These are phyloP conservation scores for Shiraia bambusicola DNA, from an alignment of 2,329 filamentous ascomycete species.

Conservation along the genomic window DNA sequence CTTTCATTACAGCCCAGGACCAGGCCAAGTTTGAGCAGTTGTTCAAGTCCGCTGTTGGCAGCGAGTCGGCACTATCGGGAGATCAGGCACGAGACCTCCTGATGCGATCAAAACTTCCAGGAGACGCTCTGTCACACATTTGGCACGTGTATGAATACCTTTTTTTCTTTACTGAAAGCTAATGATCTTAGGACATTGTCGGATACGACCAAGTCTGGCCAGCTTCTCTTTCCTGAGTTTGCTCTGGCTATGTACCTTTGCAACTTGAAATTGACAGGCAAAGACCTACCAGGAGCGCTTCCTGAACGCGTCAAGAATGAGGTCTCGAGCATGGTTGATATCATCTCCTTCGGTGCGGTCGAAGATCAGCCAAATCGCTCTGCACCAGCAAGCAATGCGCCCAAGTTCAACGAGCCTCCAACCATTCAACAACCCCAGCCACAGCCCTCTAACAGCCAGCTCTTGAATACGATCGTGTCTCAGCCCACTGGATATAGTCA, in stretches of 20 bases:
- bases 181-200: slow-evolving; percentile 70
- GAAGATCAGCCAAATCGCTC: slow-evolving; percentile 64
- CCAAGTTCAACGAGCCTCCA: slow-evolving; percentile 66
- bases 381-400: slow-evolving; percentile 63
- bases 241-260: slow-evolving; percentile 98
- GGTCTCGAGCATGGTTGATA: slow-evolving; percentile 99
- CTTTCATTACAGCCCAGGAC: slow-evolving; percentile 92
- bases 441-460: slow-evolving; percentile 69
- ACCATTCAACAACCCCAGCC: slow-evolving; percentile 54
- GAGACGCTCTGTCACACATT: slow-evolving; percentile 85
- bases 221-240: slow-evolving; percentile 96
- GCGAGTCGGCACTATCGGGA: slow-evolving; percentile 79
- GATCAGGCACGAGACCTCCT: slow-evolving; percentile 91
- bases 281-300: slow-evolving; percentile 70
- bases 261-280: slow-evolving; percentile 87
- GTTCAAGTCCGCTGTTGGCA: slow-evolving; percentile 91
- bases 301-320: slow-evolving; percentile 92
- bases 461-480: slow-evolving; percentile 59
- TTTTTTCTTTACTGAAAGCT: slow-evolving; percentile 9
- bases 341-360: slow-evolving; percentile 89
- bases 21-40: slow-evolving; percentile 97
- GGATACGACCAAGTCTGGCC: slow-evolving; percentile 93
- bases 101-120: slow-evolving; percentile 82
- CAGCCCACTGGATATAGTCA: slow-evolving; percentile 59
- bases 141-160: slow-evolving; percentile 64